A percentile compares a stretch with the other conserved stretches of the same genome.
Evolutionary conservation across 768 basidiomycete species (phyloP).

Genomic region (Tephrocybe sp.): DNA sequence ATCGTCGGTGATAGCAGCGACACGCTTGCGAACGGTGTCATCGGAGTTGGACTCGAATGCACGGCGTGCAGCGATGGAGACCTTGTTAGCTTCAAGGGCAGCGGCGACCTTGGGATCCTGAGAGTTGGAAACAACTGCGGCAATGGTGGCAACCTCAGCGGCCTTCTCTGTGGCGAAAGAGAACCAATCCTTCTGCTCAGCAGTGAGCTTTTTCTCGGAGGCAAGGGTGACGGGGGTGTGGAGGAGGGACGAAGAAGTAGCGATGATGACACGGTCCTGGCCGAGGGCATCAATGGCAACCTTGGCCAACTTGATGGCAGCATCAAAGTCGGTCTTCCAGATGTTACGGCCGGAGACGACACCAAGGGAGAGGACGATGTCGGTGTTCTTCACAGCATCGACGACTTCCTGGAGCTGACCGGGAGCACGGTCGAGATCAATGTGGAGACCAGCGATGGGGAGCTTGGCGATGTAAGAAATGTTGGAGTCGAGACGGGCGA

Average conservation of each 20-base stretch:
- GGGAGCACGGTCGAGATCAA: slow-evolving; percentile 94
- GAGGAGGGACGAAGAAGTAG: slow-evolving; percentile 95
- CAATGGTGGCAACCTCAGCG: slow-evolving; percentile 82
- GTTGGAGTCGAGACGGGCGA: slow-evolving; percentile 93
- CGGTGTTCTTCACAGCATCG: slow-evolving; percentile 79
- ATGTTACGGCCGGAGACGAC: slow-evolving; percentile 98
- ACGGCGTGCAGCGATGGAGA: slow-evolving; percentile 90
- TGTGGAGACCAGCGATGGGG: slow-evolving; percentile 90
- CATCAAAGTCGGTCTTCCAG: slow-evolving; percentile 95
- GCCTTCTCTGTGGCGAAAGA: slow-evolving; percentile 98
- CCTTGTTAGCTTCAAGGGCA: slow-evolving; percentile 85
- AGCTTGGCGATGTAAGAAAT: slow-evolving; percentile 86
- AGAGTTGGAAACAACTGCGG: slow-evolving; percentile 80
- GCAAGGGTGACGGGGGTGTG: slow-evolving; percentile 97
- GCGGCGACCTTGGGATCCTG: slow-evolving; percentile 68
- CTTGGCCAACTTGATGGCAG: slow-evolving; percentile 78
- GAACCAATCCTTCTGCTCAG: slow-evolving; percentile 95
- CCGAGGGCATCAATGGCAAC: slow-evolving; percentile 84
- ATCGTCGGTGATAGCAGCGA: slow-evolving; percentile 84
- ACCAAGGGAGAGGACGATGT: slow-evolving; percentile 85
- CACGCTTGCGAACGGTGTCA: slow-evolving; percentile 92
- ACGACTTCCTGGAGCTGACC: slow-evolving; percentile 82
- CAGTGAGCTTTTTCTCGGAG: slow-evolving; percentile 86
- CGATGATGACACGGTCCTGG: slow-evolving; percentile 84
- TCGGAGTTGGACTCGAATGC: slow-evolving; percentile 93